Conservation (phyloP, 805 yeast genomes). For the Diddensiella transvaalensis region DNA sequence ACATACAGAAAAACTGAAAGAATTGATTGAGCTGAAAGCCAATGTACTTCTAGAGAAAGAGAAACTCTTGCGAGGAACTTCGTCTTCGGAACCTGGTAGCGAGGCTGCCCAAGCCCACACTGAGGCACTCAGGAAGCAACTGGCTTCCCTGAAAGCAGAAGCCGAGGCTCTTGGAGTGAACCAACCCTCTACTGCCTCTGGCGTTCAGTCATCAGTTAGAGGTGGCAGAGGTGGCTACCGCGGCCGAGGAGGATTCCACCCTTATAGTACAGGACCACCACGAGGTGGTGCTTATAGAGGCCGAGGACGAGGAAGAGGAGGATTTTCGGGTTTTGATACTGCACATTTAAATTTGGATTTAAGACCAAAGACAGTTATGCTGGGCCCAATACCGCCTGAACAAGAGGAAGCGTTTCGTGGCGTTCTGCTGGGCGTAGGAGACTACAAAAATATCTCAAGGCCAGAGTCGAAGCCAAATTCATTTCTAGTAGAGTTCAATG, state of each 20-base stretch:
- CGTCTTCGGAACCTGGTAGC: slow-evolving; percentile 15
- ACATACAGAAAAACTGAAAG: slow-evolving; percentile 33
- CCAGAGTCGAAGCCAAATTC: slow-evolving; percentile 11
- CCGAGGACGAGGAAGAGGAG: slow-evolving; percentile 16
- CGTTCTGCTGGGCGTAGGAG: slow-evolving; percentile 30
- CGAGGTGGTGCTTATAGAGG: slow-evolving; percentile 23
- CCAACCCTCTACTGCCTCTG: slow-evolving; percentile 7
- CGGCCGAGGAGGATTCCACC: slow-evolving; percentile 24
- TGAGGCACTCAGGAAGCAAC: slow-evolving; percentile 32
- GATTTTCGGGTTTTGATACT: slow-evolving; percentile 5
- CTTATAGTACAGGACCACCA: slow-evolving; percentile 20
- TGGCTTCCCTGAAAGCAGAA: slow-evolving; percentile 34
- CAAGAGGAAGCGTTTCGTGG: slow-evolving; percentile 34
- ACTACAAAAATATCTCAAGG: slow-evolving; percentile 24
- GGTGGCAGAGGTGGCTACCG: slow-evolving; percentile 27
- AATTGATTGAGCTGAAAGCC: slow-evolving; percentile 31
- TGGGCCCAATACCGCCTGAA: slow-evolving; percentile 31
- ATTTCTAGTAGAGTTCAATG: slow-evolving; percentile 32
- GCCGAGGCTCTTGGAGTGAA: slow-evolving; percentile 32
- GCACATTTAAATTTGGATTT: slow-evolving; percentile 34
- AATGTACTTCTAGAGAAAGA: slow-evolving; percentile 37
- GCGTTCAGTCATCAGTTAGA: slow-evolving; percentile 6
- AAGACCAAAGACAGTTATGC: slow-evolving; percentile 37
- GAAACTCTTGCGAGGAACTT: slow-evolving; percentile 30
- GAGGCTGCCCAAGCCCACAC: slow-evolving; percentile 18